Base-by-base conservation (phyloP, 148 eudicot species). In the Drosera capensis region DNA sequence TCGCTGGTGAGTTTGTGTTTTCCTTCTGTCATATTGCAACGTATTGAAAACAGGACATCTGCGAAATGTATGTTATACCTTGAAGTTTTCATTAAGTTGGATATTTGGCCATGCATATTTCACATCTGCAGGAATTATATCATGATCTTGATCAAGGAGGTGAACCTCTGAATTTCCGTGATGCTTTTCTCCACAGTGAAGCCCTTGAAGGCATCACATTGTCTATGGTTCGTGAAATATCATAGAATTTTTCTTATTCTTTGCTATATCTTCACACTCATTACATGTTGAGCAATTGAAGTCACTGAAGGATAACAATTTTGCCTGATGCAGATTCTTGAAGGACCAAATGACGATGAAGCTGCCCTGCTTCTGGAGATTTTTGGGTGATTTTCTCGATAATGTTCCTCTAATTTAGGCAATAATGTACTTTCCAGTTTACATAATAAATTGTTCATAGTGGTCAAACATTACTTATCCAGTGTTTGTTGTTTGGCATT, bases 171-270 rank as follows among this genome's bases (percentile, higher is more conserved):
- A 60, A 55, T 31, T 72, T 78, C 43, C 68, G 67, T 24, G 75
- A 75, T 56, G 56, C 71, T 40, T 71, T 80, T 63, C 75, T 77
- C 44, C 58, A 44, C 14, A 80, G 85, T 57, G 74, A 75, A 72
- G 94, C 82, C 43, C 80, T 82, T 49, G 94, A 82, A 64, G 80
- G 82, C 55, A 70, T 78, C 42, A 61, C 68, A 17, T 44, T 78
- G 52, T 72, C 86, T 37, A 67, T 72, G 86, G 86, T 82, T 55
- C 67, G 82, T 62, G 25, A 28, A 24, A 53, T 16, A 53, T 52
- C 17, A 20, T 5, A 5, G 7, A 41, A 17, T 19, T 8, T 3
- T 41, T 8, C 22, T 8, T 41, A 14, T 8, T 7, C 12, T 41
- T 41, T 3, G 5, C 3, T 34, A 34, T 1, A 43, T 43, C 23